Evolutionary conservation across 306 rosid genomes (phyloP), one percentile per base, ranked within the genome.

Genomic region (Morella rubra): DNA sequence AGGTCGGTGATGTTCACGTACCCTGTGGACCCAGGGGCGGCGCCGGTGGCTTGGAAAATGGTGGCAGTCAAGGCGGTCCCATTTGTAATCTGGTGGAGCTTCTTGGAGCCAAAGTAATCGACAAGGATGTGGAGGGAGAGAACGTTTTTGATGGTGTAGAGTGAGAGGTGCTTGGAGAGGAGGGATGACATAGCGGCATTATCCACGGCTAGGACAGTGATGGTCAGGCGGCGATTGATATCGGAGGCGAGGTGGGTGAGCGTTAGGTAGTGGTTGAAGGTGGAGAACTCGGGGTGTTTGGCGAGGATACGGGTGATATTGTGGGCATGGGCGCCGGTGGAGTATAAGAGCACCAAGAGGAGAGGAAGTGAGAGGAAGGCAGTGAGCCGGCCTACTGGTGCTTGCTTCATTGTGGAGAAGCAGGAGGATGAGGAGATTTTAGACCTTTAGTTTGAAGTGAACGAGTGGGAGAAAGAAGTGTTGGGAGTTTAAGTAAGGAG

Each of bases 191-290:
- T 95, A 86, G 91, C 97, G 54, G 87, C 87, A 69, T 95, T 95
- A 91, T 95, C 97, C 14, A 95, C 22, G 50, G 96, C 93, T 0
- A 95, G 97, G 84, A 92, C 88, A 22, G 99, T 95, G 71, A 95
- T 95, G 80, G 99, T 95, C 47, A 83, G 91, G 12, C 99, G 91
- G 76, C 93, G 93, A 91, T 95, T 95, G 78, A 95, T 91, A 69
- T 95, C 99, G 13, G 73, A 90, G 58, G 97, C 98, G 7, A 95
- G 96, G 86, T 88, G 99, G 5, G 99, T 95, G 81, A 80, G n/a
- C 66, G 92, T 54, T 73, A 95, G 99, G 85, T 92, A 92, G 83
- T 91, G 96, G 86, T 88, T 95, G 86, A 89, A 95, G 86, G 96
- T 88, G 72, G 98, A 91, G 83, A 89, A 86, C 0, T 71, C 84